Evolutionary conservation across 1,284 basidiomycete species (phyloP).

Genomic region (Ganoderma multipileum): DNA sequence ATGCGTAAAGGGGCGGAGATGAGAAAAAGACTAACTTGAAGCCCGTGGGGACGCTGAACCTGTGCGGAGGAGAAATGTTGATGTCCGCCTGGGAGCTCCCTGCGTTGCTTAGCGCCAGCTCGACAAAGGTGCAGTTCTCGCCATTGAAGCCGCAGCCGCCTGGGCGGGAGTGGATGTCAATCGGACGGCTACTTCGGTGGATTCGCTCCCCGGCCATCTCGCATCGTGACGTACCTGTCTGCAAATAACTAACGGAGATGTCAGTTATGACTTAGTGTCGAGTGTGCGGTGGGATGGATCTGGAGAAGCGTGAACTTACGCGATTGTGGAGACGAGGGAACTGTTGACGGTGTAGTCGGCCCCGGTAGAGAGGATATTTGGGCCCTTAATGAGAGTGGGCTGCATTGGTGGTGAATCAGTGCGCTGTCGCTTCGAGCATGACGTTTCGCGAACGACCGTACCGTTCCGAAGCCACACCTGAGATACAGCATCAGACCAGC

Average conservation of each 20-base stretch:
- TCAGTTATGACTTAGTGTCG: background rate
- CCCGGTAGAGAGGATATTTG: constrained; percentile 43
- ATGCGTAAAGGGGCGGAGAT: background rate
- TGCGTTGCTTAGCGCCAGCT: constrained; percentile 50
- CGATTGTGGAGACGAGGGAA: constrained; percentile 41
- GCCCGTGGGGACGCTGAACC: constrained; percentile 41
- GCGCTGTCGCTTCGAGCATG: no score
- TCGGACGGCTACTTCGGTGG: no score
- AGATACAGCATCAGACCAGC: no score
- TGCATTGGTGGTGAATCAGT: constrained; percentile 15
- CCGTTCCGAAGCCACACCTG: no score
- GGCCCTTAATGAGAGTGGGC: constrained; percentile 44
- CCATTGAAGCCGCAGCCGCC: constrained; percentile 48
- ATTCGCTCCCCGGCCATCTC: no score
- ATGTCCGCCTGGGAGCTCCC: constrained; percentile 51
- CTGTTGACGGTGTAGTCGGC: constrained; percentile 41
- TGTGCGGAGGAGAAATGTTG: constrained; percentile 50
- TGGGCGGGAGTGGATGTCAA: background rate
- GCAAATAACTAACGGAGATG: constrained; percentile 35
- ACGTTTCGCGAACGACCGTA: no score
- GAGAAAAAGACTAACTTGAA: constrained; percentile 35
- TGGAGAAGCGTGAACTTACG: constrained; percentile 34
- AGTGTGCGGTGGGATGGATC: background rate
- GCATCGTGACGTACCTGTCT: constrained; percentile 33
- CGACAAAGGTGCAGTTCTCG: constrained; percentile 49